These are phyloP conservation scores for Russula ochroleuca DNA, from an alignment of 768 basidiomycete species.

Conservation along the genomic window DNA sequence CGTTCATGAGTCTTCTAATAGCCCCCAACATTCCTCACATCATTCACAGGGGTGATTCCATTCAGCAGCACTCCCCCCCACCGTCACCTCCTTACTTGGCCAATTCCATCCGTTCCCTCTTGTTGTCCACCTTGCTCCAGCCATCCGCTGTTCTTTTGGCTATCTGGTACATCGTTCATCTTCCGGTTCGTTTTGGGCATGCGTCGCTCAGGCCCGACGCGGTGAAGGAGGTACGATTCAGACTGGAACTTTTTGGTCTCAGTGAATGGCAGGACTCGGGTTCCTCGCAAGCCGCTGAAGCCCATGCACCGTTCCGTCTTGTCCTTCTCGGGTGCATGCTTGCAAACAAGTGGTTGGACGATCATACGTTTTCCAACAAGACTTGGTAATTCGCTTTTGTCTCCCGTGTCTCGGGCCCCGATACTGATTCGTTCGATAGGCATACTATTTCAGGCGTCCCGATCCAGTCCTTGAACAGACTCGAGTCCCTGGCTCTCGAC, in stretches of 20 bases:
- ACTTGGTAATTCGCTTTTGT: conserved; percentile 56
- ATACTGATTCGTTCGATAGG: conserved; percentile 40
- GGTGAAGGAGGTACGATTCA: conserved; percentile 58
- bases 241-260: conserved; percentile 53
- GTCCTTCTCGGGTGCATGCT: conserved; percentile 80
- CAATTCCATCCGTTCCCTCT: conserved; percentile 61
- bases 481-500: conserved; percentile 68
- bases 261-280: conserved; percentile 38
- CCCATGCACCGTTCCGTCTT: conserved; percentile 64
- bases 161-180: conserved; percentile 75
- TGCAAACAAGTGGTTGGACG: conserved; percentile 85
- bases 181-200: conserved; percentile 64
- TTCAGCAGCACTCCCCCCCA: conserved; percentile 40
- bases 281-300: conserved; percentile 50
- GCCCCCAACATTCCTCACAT: conserved; percentile 3
- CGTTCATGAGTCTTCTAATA: conserved; percentile 32
- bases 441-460: conserved; percentile 77
- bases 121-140: conserved; percentile 75
- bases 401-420: neutral
- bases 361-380: conserved; percentile 86
- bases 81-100: conserved; percentile 53
- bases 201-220: conserved; percentile 48
- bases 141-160: conserved; percentile 76
- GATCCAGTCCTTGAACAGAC: conserved; percentile 60
- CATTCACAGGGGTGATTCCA: conserved; percentile 15